A percentile compares a stretch with the other conserved stretches of the same genome.
phyloP scores from a whole-genome alignment of 1,284 basidiomycete species.

The Cerioporus squamosus region DNA sequence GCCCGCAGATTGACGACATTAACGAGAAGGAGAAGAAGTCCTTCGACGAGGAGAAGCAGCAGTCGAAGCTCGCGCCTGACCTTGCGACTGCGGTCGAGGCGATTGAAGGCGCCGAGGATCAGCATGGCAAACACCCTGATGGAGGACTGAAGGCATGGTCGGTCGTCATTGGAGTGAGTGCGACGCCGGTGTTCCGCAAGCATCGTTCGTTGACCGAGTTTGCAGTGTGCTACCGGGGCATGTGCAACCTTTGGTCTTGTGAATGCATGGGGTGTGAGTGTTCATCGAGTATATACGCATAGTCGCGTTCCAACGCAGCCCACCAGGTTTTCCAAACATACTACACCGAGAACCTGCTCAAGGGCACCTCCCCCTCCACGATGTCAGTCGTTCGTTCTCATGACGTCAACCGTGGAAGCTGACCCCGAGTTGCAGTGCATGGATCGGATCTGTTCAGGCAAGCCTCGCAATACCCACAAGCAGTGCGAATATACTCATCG shows the following conservation, averaged over 20 bases:
- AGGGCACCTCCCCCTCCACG: conserved; percentile 46
- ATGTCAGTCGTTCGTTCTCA: conserved; percentile 48
- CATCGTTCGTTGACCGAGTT: not conserved
- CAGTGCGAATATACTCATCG: not conserved
- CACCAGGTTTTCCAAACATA: conserved; percentile 50
- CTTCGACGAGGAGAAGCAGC: not conserved
- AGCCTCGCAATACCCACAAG: conserved; percentile 1
- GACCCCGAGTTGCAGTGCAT: conserved; percentile 47
- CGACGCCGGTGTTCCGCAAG: not conserved
- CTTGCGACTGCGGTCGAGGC: not conserved
- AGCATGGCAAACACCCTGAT: conserved; percentile 33
- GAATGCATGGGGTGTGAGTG: conserved; percentile 47
- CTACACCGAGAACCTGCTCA: conserved; percentile 42
- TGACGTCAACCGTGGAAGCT: not conserved
- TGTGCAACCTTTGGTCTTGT: conserved; percentile 46
- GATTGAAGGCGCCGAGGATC: not conserved
- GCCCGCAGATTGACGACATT: not conserved
- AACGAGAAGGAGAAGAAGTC: not conserved
- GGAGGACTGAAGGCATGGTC: conserved; percentile 46
- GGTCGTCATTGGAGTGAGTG: conserved; percentile 42
- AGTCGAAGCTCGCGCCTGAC: not conserved
- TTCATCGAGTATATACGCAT: too few species aligned
- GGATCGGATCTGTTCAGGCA: conserved; percentile 77
- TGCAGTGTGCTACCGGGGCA: conserved; percentile 28
- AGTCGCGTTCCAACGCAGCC: not conserved